Percentiles rank a stretch among this genome's conserved stretches.
These are phyloP conservation scores for Raffaelea deltoideospora DNA, from an alignment of 2,329 filamentous ascomycete genomes.

Conservation along the genomic window DNA sequence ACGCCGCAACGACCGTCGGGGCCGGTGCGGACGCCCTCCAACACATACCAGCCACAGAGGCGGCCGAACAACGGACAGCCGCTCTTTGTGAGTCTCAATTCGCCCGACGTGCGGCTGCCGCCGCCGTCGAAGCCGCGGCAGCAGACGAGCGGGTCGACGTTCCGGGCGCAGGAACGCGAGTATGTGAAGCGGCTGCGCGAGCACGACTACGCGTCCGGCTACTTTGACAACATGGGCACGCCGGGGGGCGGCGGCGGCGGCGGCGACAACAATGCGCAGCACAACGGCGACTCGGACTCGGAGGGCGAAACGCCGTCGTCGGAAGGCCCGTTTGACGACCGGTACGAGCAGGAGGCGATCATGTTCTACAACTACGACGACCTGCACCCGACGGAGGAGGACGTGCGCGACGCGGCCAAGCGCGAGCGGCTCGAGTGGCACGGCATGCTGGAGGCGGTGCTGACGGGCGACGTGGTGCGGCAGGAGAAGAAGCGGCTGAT, in stretches of 20 bases:
- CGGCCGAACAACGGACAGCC: slow-evolving; percentile 25
- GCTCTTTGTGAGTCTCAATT: slow-evolving; percentile 13
- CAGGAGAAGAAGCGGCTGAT: slow-evolving; percentile 96
- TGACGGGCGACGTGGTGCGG: slow-evolving; percentile 91
- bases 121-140: slow-evolving; percentile 36
- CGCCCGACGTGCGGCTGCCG: slow-evolving; percentile 22
- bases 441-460: slow-evolving; percentile 87
- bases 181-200: slow-evolving; percentile 87
- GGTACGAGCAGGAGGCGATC: slow-evolving; percentile 81
- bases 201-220: slow-evolving; percentile 46
- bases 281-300: slow-evolving; percentile 77
- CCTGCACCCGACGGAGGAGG: slow-evolving; percentile 75
- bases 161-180: slow-evolving; percentile 74
- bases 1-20: slow-evolving; percentile 52
- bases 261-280: slow-evolving; percentile 21
- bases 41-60: slow-evolving; percentile 58
- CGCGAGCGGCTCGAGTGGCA: slow-evolving; percentile 93
- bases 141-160: slow-evolving; percentile 30
- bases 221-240: slow-evolving; percentile 54
- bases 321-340: slow-evolving; percentile 70
- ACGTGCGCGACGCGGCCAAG: slow-evolving; percentile 75
- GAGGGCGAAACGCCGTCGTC: slow-evolving; percentile 85
- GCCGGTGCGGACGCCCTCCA: slow-evolving; percentile 60
- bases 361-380: slow-evolving; percentile 88
- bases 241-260: slow-evolving; percentile 35